A percentile compares a stretch with the other conserved stretches of the same genome.
Evolutionary conservation across 805 yeast genomes (phyloP).

Genomic region (Candida broadrunensis): DNA sequence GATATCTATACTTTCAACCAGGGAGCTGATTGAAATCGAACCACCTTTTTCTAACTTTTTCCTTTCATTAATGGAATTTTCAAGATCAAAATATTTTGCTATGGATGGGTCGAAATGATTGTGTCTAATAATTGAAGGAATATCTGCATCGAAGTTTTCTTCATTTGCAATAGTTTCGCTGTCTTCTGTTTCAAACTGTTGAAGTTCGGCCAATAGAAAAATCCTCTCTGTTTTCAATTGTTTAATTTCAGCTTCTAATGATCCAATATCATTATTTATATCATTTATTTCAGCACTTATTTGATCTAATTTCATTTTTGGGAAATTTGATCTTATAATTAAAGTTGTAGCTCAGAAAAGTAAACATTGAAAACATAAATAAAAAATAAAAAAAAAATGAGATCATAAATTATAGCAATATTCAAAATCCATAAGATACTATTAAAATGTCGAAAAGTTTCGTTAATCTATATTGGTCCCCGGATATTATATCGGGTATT

Average conservation of each 20-base stretch:
- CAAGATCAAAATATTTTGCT: slow-evolving; percentile 16
- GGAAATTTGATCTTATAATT: too few relatives aligned
- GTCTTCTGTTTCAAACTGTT: background rate
- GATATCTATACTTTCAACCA: slow-evolving; percentile 7
- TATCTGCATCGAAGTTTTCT: slow-evolving; percentile 3
- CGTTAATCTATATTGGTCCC: slow-evolving; percentile 40
- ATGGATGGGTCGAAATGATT: slow-evolving; percentile 28
- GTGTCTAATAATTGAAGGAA: slow-evolving; percentile 21
- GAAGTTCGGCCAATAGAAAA: background rate
- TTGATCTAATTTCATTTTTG: slow-evolving; percentile 1
- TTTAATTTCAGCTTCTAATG: slow-evolving; percentile 14
- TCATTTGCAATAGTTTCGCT: background rate
- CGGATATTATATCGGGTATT: slow-evolving; percentile 38
- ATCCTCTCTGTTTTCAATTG: slow-evolving; percentile 6
- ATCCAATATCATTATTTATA: slow-evolving; percentile 15
- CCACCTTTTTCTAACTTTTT: slow-evolving; percentile 2
- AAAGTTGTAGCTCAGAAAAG: too few relatives aligned
- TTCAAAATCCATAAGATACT: too few relatives aligned
- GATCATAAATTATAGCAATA: too few relatives aligned
- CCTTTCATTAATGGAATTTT: background rate
- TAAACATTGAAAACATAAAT: too few relatives aligned
- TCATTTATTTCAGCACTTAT: slow-evolving; percentile 13
- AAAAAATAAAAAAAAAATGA: background rate
- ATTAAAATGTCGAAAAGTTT: slow-evolving; percentile 9
- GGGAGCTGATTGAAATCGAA: background rate